A percentile compares a stretch with the other conserved stretches of the same genome.
Conservation (phyloP, 2,329 filamentous ascomycete species). For the Xylaria polymorpha region DNA sequence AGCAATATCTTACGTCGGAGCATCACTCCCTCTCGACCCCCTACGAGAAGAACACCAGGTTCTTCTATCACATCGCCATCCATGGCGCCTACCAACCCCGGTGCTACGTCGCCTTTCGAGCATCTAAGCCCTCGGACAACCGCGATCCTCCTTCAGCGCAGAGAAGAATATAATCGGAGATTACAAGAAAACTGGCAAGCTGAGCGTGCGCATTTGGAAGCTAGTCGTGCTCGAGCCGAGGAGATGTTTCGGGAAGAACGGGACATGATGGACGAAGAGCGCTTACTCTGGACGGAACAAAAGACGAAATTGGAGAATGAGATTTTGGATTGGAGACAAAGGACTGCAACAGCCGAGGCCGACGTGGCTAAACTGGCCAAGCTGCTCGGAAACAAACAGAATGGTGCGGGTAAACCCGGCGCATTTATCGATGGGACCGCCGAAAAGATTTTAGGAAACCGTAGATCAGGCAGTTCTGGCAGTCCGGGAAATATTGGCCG, state of each 20-base stretch:
- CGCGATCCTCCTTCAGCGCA: slow-evolving; percentile 44
- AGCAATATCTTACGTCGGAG: slow-evolving; percentile 45
- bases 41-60: slow-evolving; percentile 41
- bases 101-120: slow-evolving; percentile 40
- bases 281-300: slow-evolving; percentile 60
- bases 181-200: slow-evolving; percentile 63
- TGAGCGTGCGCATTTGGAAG: slow-evolving; percentile 65
- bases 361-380: slow-evolving; percentile 37
- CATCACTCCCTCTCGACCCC: slow-evolving; percentile 46
- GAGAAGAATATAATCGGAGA: slow-evolving; percentile 46
- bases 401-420: slow-evolving; percentile 1
- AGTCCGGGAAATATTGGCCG: slow-evolving; percentile 36
- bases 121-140: slow-evolving; percentile 40
- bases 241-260: slow-evolving; percentile 68
- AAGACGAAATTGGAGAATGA: slow-evolving; percentile 56
- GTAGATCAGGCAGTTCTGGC: slow-evolving; percentile 38
- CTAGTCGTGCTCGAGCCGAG: slow-evolving; percentile 64
- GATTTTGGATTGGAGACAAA: slow-evolving; percentile 56
- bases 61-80: slow-evolving; percentile 44
- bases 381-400: slow-evolving; percentile 26
- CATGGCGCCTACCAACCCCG: slow-evolving; percentile 33
- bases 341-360: slow-evolving; percentile 43
- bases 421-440: slow-evolving; percentile 34
- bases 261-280: slow-evolving; percentile 64
- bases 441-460: slow-evolving; percentile 26